phyloP scores from a whole-genome alignment of 2,329 filamentous ascomycete species.

The Exophiala oligosperma region DNA sequence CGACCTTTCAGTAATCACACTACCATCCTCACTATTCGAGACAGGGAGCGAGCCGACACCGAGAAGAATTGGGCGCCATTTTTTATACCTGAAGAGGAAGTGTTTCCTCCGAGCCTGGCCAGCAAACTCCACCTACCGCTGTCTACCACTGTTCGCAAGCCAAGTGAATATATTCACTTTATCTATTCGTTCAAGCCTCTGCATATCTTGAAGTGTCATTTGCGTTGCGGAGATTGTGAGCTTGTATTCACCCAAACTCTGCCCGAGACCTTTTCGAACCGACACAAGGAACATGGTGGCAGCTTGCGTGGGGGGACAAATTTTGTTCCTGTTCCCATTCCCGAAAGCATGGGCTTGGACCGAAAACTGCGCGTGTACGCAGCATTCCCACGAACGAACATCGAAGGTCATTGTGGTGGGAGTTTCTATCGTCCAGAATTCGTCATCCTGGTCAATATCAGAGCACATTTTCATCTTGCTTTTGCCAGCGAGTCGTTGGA shows the following conservation, averaged over 20 bases:
- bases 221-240: slow-evolving; percentile 24
- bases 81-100: slow-evolving; percentile 23
- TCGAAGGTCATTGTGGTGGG: slow-evolving; percentile 19
- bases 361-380: slow-evolving; percentile 21
- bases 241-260: slow-evolving; percentile 23
- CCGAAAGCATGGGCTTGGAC: slow-evolving; percentile 18
- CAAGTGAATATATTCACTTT: slow-evolving; percentile 28
- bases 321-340: slow-evolving; percentile 26
- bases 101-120: not conserved
- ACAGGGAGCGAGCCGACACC: slow-evolving; percentile 13
- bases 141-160: slow-evolving; percentile 7
- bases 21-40: slow-evolving; percentile 26
- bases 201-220: slow-evolving; percentile 22
- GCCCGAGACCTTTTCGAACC: slow-evolving; percentile 15
- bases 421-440: slow-evolving; percentile 28
- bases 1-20: slow-evolving; percentile 29
- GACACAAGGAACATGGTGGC: slow-evolving; percentile 21
- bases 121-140: slow-evolving; percentile 8
- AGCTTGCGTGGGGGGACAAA: slow-evolving; percentile 28
- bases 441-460: slow-evolving; percentile 26
- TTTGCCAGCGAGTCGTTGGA: slow-evolving; percentile 28
- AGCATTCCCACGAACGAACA: slow-evolving; percentile 27
- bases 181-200: slow-evolving; percentile 27
- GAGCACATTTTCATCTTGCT: slow-evolving; percentile 25
- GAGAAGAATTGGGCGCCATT: slow-evolving; percentile 33